Evolutionary conservation across 257 asterid genomes (phyloP), one percentile per base, ranked within the genome.

Genomic region (Solanum bulbocastanum): DNA sequence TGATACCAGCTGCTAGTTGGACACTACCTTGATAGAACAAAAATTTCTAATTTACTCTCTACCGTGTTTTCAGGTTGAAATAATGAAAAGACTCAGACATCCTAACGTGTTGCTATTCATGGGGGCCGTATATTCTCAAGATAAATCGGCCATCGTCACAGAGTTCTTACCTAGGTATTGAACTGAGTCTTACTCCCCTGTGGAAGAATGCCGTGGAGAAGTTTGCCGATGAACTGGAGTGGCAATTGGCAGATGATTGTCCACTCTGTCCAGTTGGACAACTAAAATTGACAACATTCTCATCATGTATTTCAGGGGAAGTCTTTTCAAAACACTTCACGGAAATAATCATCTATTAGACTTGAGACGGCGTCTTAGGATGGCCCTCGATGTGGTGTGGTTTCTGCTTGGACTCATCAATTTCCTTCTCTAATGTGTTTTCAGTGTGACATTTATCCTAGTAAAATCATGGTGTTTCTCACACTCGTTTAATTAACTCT

Each of bases 301-400:
- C 22, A 49, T 82, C 44, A 46, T 52, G 88, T 87, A 37, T 90
- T 81, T 88, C 93, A 95, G 98, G 96, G 98, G 98, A 91, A 94
- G 98, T 87, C 96, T 95, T 39, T 95, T 90, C 78, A 92, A 90
- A 90, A 87, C 96, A 76, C 93, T 95, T 83, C 98, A 95, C 42
- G 91, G 83, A 90, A 93, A 75, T 91, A 93, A 87, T 88, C 96
- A 93, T 85, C 82, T 88, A 40, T 75, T 95, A 87, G 98, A 95
- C 89, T 86, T 91, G 85, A 93, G 88, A 86, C 93, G 96, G 36
- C 98, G 98, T 83, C 90, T 95, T 83, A 90, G 89, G 88, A 95
- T 95, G 95, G 98, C 96, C 90, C 91, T 95, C 87, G 96, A 95
- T 87, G 98, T 94, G 95, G 98, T 95, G 75, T 86, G 92, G 73